Evolutionary conservation across 306 rosid species (phyloP).

Genomic region (Dryas drummondii): DNA sequence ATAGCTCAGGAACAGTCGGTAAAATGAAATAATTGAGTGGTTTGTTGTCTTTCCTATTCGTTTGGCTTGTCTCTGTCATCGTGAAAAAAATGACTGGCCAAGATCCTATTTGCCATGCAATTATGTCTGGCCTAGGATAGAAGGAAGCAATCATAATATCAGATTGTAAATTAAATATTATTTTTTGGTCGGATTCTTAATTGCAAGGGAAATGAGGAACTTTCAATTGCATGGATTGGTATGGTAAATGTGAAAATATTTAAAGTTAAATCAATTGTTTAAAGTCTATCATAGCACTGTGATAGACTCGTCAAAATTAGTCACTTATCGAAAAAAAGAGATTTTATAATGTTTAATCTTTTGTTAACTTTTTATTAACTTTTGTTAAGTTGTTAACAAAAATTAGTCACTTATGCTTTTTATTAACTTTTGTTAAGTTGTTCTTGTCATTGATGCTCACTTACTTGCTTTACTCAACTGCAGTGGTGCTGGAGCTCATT

Average conservation of each 20-base stretch:
- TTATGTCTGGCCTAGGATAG: not conserved
- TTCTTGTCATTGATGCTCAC: conserved; percentile 13
- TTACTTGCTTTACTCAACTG: conserved; percentile 27
- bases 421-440: not conserved
- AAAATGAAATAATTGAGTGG: not conserved
- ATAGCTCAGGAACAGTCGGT: not conserved
- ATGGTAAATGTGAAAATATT: not conserved
- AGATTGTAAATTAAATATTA: not conserved
- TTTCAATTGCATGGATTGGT: not conserved
- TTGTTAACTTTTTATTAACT: not conserved
- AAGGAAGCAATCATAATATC: not conserved
- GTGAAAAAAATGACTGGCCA: no score
- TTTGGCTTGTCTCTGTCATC: no score
- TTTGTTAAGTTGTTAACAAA: not conserved
- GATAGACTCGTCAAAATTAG: not conserved
- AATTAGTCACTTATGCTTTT: no score
- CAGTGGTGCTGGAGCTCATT: conserved; percentile 98
- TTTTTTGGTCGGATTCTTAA: not conserved
- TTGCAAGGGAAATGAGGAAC: not conserved
- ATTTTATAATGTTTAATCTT: no score
- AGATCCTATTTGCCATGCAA: no score
- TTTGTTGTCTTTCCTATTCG: not conserved
- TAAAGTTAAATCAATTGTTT: not conserved
- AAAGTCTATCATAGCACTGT: not conserved
- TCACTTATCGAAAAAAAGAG: no score